Percentiles rank a stretch among this genome's conserved stretches.
Evolutionary conservation across 208 protist species (phyloP).

Genomic region (Leishmania martiniquensis): DNA sequence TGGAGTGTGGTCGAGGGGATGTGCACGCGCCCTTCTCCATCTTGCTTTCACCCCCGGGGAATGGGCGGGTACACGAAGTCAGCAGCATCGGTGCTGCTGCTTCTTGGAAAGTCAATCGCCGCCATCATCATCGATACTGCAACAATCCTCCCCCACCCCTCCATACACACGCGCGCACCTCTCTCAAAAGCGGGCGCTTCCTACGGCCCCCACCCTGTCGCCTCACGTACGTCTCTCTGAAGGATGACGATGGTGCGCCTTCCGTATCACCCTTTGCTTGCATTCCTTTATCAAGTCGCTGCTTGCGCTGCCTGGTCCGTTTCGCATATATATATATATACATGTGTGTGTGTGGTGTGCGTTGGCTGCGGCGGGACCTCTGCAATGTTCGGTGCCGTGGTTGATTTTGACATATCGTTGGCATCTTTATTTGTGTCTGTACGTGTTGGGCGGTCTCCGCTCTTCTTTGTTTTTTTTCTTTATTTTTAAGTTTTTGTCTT

Average conservation of each 20-base stretch:
- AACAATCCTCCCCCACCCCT: not conserved
- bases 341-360: no score
- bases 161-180: not conserved
- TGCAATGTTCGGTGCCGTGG: no score
- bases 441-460: not conserved
- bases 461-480: not conserved
- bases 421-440: not conserved
- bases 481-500: not conserved
- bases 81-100: not conserved
- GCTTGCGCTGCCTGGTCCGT: no score
- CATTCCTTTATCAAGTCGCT: no score
- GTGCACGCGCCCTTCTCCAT: not conserved
- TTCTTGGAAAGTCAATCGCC: not conserved
- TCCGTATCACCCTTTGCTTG: no score
- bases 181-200: no score
- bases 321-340: no score
- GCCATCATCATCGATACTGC: not conserved
- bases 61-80: not conserved
- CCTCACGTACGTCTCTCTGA: no score
- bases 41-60: not conserved
- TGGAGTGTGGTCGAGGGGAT: not conserved
- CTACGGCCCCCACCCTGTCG: not conserved
- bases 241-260: no score
- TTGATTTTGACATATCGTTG: no score
- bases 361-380: no score